Conservation (phyloP, 23 red algal genomes). For the Pyropia yezoensis region DNA sequence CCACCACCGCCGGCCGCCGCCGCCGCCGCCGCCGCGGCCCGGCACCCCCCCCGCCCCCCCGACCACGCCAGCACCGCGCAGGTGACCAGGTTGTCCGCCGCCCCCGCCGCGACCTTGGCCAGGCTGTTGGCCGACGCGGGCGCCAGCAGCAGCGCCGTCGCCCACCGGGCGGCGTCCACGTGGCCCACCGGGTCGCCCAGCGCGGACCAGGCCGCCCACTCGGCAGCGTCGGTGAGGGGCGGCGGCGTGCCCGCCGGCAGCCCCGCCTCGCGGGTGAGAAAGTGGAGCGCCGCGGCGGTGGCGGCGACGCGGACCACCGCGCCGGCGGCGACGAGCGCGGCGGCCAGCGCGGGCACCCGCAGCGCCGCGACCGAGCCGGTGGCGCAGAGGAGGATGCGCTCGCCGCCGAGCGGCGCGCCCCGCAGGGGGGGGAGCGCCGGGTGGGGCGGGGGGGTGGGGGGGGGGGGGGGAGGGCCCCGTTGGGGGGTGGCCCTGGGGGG, state of each 20-base stretch:
- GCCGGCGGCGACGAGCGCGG: conserved; percentile 5
- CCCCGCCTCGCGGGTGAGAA: conserved; percentile 17
- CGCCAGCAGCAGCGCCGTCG: conserved; percentile 67
- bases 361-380: conserved; percentile 87
- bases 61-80: conserved; percentile 73
- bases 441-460: too few relatives aligned
- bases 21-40: neutral
- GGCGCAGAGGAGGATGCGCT: conserved; percentile 43
- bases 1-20: conserved; percentile 64
- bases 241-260: neutral
- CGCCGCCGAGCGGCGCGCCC: too few relatives aligned
- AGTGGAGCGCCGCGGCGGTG: conserved; percentile 6
- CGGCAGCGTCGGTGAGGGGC: conserved; percentile 40
- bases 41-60: neutral
- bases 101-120: conserved; percentile 70
- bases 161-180: conserved; percentile 77
- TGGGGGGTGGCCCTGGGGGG: too few relatives aligned
- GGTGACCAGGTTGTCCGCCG: conserved; percentile 84
- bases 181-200: conserved; percentile 84
- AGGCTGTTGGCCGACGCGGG: conserved; percentile 81
- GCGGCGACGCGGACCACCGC: conserved; percentile 26
- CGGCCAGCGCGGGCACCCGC: conserved; percentile 33
- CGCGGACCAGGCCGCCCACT: conserved; percentile 43
- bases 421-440: too few relatives aligned
- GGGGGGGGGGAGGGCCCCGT: too few relatives aligned